phyloP scores from a whole-genome alignment of 495 filamentous ascomycete genomes.

The Penicillium diatomitis region DNA sequence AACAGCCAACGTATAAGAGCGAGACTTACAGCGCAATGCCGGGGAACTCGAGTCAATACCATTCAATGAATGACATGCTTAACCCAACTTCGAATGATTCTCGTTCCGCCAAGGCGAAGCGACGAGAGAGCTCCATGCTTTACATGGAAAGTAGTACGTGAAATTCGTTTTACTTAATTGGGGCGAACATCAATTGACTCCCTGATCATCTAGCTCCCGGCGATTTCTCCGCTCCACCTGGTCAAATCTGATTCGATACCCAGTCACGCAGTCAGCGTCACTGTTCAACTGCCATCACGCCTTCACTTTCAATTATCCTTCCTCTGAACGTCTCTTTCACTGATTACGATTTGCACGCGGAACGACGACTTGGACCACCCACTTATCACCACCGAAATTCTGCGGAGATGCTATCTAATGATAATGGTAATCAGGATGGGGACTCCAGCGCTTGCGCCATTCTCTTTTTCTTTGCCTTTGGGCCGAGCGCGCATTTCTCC shows the following conservation, averaged over 20 bases:
- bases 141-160: conserved; percentile 35
- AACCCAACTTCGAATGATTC: conserved; percentile 27
- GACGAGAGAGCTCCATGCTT: conserved; percentile 51
- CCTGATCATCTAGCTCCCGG: not conserved
- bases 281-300: too few species aligned
- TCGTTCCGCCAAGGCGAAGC: conserved; percentile 39
- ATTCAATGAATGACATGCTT: conserved; percentile 34
- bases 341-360: conserved; percentile 25
- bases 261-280: not conserved
- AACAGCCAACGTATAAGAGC: conserved; percentile 18
- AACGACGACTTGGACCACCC: conserved; percentile 18
- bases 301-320: not conserved
- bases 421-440: conserved; percentile 31
- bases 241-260: conserved; percentile 3
- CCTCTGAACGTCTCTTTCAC: conserved; percentile 6
- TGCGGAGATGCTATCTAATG: conserved; percentile 23
- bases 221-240: conserved; percentile 9
- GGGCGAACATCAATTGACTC: not conserved
- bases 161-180: not conserved
- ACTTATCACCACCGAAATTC: conserved; percentile 16
- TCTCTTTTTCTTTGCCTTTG: not conserved
- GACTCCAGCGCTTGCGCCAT: conserved; percentile 5
- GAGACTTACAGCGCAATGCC: conserved; percentile 21
- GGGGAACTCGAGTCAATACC: conserved; percentile 22
- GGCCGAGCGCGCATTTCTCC: too few species aligned